Conservation (phyloP, 2,329 filamentous ascomycete species). For the Apiospora arundinis region DNA sequence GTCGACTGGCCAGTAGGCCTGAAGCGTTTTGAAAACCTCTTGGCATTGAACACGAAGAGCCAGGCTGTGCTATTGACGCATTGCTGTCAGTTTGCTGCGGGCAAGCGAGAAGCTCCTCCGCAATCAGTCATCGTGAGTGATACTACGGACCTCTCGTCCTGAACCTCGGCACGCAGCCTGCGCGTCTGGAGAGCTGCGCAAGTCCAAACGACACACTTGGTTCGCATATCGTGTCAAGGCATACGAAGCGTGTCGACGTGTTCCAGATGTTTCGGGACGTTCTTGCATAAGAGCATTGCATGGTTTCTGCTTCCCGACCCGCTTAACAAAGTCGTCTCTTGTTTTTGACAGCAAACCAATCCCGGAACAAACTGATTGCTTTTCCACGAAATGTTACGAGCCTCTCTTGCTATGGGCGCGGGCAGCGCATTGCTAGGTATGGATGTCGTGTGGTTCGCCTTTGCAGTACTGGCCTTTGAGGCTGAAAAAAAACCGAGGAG, state of each 20-base stretch:
- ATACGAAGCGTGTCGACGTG: slow-evolving; percentile 1
- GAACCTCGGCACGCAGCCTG: neutral
- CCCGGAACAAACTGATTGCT: neutral
- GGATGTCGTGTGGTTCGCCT: slow-evolving; percentile 11
- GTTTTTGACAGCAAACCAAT: slow-evolving; percentile 1
- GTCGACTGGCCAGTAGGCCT: neutral
- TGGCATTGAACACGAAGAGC: neutral
- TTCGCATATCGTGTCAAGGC: neutral
- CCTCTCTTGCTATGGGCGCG: neutral
- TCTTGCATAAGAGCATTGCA: slow-evolving; percentile 9
- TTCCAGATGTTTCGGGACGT: slow-evolving; percentile 6
- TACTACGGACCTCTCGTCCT: neutral
- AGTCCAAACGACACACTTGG: neutral
- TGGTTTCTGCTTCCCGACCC: neutral
- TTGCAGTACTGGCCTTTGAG: neutral
- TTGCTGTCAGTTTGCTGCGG: neutral
- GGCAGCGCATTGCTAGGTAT: neutral
- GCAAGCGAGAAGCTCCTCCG: neutral
- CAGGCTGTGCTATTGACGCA: neutral
- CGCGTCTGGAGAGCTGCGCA: neutral
- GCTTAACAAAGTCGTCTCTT: neutral
- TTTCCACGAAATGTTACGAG: neutral
- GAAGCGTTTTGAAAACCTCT: neutral
- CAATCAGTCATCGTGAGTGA: neutral
- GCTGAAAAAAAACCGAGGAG: slow-evolving; percentile 3